A percentile compares a stretch with the other conserved stretches of the same genome.
These are phyloP conservation scores for Malassezia brasiliensis DNA, from an alignment of 1,284 basidiomycete genomes.

Conservation along the genomic window DNA sequence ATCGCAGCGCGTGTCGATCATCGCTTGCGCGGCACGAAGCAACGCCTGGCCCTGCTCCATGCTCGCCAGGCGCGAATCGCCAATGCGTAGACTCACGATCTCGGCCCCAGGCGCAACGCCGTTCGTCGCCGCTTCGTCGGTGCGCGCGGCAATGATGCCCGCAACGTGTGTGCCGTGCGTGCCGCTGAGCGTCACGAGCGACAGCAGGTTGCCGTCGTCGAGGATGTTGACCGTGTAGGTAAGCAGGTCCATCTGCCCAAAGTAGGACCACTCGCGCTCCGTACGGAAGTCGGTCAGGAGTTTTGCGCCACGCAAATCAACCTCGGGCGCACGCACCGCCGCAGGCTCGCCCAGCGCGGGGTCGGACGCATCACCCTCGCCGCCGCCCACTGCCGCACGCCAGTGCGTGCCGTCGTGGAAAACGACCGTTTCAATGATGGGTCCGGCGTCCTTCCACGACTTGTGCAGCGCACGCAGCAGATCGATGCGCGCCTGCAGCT, in stretches of 20 bases:
- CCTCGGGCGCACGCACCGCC: conserved; percentile 19
- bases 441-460: conserved; percentile 43
- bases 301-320: conserved; percentile 34
- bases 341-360: conserved; percentile 29
- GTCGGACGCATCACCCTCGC: conserved; percentile 41
- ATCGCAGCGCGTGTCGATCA: conserved; percentile 45
- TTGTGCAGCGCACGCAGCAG: conserved; percentile 40
- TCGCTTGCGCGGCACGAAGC: conserved; percentile 47
- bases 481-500: conserved; percentile 41
- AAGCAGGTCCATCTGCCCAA: conserved; percentile 45
- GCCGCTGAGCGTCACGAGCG: conserved; percentile 43
- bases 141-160: conserved; percentile 45
- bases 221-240: conserved; percentile 48
- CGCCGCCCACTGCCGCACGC: conserved; percentile 47
- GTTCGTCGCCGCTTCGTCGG: conserved; percentile 38
- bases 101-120: conserved; percentile 47
- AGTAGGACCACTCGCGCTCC: conserved; percentile 42
- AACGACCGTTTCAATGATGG: conserved; percentile 44
- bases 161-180: conserved; percentile 49
- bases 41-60: conserved; percentile 49
- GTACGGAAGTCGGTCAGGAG: conserved; percentile 45
- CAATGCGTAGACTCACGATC: conserved; percentile 44
- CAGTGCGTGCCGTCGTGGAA: conserved; percentile 48
- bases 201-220: conserved; percentile 33
- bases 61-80: conserved; percentile 36